Base-by-base conservation (phyloP, 2,329 filamentous ascomycete genomes). In the Fusarium sp. region DNA sequence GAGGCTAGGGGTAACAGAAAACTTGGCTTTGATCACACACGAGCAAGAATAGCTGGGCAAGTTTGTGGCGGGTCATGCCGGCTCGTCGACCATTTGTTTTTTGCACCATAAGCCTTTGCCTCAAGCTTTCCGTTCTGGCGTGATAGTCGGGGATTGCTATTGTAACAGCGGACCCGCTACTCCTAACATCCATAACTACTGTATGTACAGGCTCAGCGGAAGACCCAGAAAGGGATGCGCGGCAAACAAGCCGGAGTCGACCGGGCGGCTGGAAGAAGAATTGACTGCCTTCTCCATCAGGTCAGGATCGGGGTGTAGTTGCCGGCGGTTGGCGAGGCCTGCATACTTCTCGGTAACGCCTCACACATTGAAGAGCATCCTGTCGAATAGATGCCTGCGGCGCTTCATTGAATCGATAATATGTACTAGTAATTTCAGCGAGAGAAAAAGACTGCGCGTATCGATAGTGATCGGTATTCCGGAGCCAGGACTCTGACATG, bases 201-300 rank as follows among this genome's bases (percentile, higher is more conserved):
- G 27, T 28, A 28, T 28, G 27, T 28, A 45, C 53, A 71, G 59
- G 68, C 55, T 68, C 55, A 62, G 63, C 63, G 68, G 68, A 71
- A 61, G 68, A 61, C 55, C 59, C 59, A 65, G 32, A 62, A 46
- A 50, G 46, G 41, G 46, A 66, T 53, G 46, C 58, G 66, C 63
- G 71, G 71, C 72, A 60, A 63, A 65, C 48, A 59, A 49, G 57
- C 62, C 72, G 72, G 72, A 74, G 65, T 63, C 64, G 60, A 66
- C 72, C 72, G 72, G 72, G 66, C 62, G 28, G 53, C 59, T 32
- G 61, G 59, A 58, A 55, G 25, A 63, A 32, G 46, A 48, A 57
- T 55, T 28, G 60, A 62, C 42, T 57, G 59, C 51, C 48, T 42
- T 43, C 49, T 16, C 21, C 53, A 58, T 41, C 37, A 57, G 59